These are phyloP conservation scores for Globisporangium emineosum DNA, from an alignment of 352 stramenopile species.

Conservation along the genomic window DNA sequence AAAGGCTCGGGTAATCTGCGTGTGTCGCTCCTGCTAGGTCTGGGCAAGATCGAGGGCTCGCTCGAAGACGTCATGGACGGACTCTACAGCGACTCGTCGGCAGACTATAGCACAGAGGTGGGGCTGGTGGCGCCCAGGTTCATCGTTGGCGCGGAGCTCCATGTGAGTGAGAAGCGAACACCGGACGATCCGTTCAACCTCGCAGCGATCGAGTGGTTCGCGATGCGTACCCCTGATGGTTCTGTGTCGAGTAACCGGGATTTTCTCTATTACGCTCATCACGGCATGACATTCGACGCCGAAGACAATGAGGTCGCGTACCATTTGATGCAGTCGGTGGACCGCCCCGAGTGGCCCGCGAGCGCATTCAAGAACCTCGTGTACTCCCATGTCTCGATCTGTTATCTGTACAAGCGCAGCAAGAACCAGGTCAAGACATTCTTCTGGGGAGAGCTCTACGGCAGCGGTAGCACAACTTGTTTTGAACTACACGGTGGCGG, in stretches of 20 bases:
- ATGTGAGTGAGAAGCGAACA: slow-evolving; percentile 25
- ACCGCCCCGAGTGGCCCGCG: slow-evolving; percentile 34
- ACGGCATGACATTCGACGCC: slow-evolving; percentile 30
- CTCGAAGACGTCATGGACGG: slow-evolving; percentile 35
- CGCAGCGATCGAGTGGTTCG: slow-evolving; percentile 40
- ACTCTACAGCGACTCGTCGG: slow-evolving; percentile 35
- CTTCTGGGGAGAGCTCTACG: slow-evolving; percentile 25
- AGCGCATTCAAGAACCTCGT: slow-evolving; percentile 28
- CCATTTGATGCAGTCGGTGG: slow-evolving; percentile 43
- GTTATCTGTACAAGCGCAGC: slow-evolving; percentile 36
- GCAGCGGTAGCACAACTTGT: slow-evolving; percentile 15
- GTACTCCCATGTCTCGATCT: slow-evolving; percentile 25
- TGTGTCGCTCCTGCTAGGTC: background rate
- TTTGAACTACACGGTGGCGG: slow-evolving; percentile 29
- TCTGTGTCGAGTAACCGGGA: slow-evolving; percentile 27
- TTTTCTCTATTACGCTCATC: slow-evolving; percentile 13
- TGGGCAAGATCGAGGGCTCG: slow-evolving; percentile 3
- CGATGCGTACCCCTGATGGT: slow-evolving; percentile 24
- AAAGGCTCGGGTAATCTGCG: background rate
- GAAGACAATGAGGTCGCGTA: slow-evolving; percentile 31
- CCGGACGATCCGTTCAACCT: slow-evolving; percentile 30
- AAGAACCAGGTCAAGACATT: slow-evolving; percentile 28
- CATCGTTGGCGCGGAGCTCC: slow-evolving; percentile 25
- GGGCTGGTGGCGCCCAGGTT: slow-evolving; percentile 26
- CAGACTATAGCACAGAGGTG: slow-evolving; percentile 26